Conservation (phyloP, 148 eudicot genomes). For the Bassia scoparia region DNA sequence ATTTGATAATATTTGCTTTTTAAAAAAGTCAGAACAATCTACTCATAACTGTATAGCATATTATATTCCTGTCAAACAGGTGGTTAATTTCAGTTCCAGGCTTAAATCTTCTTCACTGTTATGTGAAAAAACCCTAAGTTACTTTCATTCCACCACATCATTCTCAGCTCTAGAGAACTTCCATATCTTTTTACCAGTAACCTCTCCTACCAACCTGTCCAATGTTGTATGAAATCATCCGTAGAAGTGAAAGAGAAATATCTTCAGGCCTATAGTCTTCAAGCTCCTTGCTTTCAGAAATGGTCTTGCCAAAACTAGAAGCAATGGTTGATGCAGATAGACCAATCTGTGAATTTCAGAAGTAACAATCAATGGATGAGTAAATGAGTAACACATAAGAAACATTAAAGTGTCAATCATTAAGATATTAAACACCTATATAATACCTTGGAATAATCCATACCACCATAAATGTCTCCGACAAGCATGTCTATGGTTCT, state of each 20-base stretch:
- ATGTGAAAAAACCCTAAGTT: not conserved
- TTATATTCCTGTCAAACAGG: not conserved
- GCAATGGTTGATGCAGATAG: constrained; percentile 97
- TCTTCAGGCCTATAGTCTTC: constrained; percentile 95
- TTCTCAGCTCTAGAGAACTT: not conserved
- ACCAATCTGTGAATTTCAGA: constrained; percentile 63
- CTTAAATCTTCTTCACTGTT: not conserved
- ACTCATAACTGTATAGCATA: not conserved
- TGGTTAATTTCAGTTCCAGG: not conserved
- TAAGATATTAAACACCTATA: not conserved
- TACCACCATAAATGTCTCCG: constrained; percentile 94
- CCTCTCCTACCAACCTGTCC: constrained; percentile 64
- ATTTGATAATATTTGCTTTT: no score
- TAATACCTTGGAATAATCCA: constrained; percentile 83
- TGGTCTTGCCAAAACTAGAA: constrained; percentile 97
- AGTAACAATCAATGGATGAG: constrained; percentile 2
- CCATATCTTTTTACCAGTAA: not conserved
- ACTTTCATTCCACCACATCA: constrained; percentile 2
- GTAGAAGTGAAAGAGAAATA: constrained; percentile 87
- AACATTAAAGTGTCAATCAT: not conserved
- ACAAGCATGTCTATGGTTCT: constrained; percentile 91
- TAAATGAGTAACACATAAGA: not conserved
- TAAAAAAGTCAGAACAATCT: not conserved
- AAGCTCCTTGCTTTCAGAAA: constrained; percentile 79
- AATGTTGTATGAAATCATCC: constrained; percentile 97